Conservation (phyloP, 2,329 filamentous ascomycete species). For the Madurella mycetomatis region DNA sequence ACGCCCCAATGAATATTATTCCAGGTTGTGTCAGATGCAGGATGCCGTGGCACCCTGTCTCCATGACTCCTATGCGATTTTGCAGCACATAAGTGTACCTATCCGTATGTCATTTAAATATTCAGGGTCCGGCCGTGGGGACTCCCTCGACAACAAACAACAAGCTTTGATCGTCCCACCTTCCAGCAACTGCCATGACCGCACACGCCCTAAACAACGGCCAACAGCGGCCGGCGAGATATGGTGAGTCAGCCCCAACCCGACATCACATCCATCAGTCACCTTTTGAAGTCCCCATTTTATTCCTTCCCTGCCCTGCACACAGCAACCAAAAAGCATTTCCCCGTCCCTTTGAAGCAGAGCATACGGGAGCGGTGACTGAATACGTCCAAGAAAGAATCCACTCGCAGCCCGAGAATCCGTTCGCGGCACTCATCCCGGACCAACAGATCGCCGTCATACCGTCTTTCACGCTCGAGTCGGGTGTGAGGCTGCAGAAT, state of each 20-base stretch:
- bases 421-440: constrained; percentile 78
- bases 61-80: background rate
- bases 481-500: constrained; percentile 77
- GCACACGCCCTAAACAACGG: constrained; percentile 13
- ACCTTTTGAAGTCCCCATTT: background rate
- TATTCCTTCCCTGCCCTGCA: constrained; percentile 9
- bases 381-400: constrained; percentile 64
- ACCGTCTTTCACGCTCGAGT: constrained; percentile 88
- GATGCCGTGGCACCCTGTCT: background rate
- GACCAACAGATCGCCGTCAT: constrained; percentile 84
- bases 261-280: too few relatives aligned
- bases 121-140: background rate
- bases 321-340: constrained; percentile 5
- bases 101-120: too few relatives aligned
- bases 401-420: constrained; percentile 78
- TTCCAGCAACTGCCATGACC: constrained; percentile 15
- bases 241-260: constrained; percentile 26
- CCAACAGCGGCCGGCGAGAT: constrained; percentile 14
- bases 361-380: constrained; percentile 42
- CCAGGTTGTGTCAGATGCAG: background rate
- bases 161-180: background rate
- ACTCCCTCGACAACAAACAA: background rate
- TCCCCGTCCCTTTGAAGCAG: background rate
- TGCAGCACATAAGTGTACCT: too few relatives aligned
- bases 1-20: constrained; percentile 5